These are phyloP conservation scores for Melocanna baccifera DNA, from an alignment of 176 grass and related monocot species.

Conservation along the genomic window DNA sequence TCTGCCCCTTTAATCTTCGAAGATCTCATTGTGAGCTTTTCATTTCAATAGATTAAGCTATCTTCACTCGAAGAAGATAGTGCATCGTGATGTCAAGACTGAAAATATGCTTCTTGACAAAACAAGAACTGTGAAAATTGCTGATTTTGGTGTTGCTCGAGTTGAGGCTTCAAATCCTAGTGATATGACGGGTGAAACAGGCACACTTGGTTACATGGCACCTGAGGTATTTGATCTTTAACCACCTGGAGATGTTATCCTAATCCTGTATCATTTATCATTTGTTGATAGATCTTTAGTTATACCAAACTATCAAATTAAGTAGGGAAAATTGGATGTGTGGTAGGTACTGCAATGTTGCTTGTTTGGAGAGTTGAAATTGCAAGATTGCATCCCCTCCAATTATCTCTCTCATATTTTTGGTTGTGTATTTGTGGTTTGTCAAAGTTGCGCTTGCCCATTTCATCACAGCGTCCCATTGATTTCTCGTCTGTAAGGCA, in stretches of 20 bases:
- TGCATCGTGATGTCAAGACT: conserved; percentile 96
- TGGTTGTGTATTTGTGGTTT: neutral
- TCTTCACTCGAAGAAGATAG: conserved; percentile 96
- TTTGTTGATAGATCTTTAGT: neutral
- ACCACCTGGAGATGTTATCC: neutral
- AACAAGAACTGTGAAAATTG: conserved; percentile 90
- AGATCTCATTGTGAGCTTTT: conserved; percentile 4
- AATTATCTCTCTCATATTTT: neutral
- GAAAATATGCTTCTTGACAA: conserved; percentile 99
- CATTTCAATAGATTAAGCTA: conserved; percentile 71
- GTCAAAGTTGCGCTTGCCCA: neutral
- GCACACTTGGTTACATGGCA: conserved; percentile 99
- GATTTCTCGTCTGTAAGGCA: neutral
- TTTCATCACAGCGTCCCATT: neutral
- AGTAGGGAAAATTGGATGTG: neutral
- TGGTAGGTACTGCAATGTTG: neutral
- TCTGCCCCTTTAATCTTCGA: neutral
- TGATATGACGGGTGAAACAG: conserved; percentile 99
- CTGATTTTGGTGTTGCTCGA: conserved; percentile 98
- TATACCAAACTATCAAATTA: neutral
- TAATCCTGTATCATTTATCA: conserved; percentile 5
- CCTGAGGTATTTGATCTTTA: conserved; percentile 71
- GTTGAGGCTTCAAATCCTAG: conserved; percentile 98
- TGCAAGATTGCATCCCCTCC: neutral
- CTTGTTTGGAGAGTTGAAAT: conserved; percentile 6